Percentiles rank a stretch among this genome's conserved stretches.
Evolutionary conservation across 2,329 filamentous ascomycete genomes (phyloP).

Genomic region (Beauveria medogensis): DNA sequence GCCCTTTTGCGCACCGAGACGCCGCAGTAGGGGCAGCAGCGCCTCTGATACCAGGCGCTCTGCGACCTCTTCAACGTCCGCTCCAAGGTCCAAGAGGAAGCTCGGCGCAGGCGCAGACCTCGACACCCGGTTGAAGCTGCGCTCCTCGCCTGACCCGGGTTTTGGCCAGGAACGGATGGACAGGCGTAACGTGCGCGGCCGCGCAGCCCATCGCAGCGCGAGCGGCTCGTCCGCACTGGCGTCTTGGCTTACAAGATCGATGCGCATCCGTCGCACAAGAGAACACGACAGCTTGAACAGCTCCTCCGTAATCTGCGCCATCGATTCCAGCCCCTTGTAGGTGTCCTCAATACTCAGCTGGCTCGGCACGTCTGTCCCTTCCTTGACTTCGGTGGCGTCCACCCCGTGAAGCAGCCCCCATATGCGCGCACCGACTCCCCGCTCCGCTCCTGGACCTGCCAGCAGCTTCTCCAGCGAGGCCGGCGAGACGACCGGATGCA

Average conservation of each 20-base stretch:
- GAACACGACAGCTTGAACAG: constrained; percentile 60
- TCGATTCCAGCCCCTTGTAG: constrained; percentile 62
- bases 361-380: constrained; percentile 62
- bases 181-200: constrained; percentile 73
- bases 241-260: constrained; percentile 58
- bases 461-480: constrained; percentile 61
- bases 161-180: constrained; percentile 57
- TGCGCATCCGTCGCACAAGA: constrained; percentile 68
- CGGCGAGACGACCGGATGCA: constrained; percentile 53
- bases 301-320: constrained; percentile 58
- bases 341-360: constrained; percentile 96
- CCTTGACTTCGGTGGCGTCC: constrained; percentile 65
- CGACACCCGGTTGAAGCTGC: constrained; percentile 63
- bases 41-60: constrained; percentile 62
- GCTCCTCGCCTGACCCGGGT: constrained; percentile 34
- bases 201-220: constrained; percentile 59
- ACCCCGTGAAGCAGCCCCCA: constrained; percentile 78
- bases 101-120: constrained; percentile 65
- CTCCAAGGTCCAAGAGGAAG: constrained; percentile 61
- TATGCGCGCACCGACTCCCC: constrained; percentile 61
- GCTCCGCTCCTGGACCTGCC: constrained; percentile 59
- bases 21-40: constrained; percentile 64
- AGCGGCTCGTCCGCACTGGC: constrained; percentile 24
- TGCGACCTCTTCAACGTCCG: constrained; percentile 50
- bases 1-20: constrained; percentile 47